These are phyloP conservation scores for Epicoccum sorghinum DNA, from an alignment of 2,329 filamentous ascomycete species.

Conservation along the genomic window DNA sequence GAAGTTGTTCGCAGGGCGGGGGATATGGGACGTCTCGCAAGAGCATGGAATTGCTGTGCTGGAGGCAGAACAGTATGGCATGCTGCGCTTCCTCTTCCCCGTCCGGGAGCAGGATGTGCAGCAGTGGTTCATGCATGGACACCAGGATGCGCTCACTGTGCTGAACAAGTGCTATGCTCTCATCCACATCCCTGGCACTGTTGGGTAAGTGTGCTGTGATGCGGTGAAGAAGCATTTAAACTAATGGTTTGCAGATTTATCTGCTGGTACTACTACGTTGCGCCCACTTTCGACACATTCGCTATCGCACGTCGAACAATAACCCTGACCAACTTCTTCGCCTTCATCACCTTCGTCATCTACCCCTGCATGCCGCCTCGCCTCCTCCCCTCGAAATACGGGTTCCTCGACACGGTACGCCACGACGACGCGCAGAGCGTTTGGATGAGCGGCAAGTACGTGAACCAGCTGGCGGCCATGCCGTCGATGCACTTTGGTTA, in stretches of 20 bases:
- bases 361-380: constrained; percentile 61
- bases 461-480: constrained; percentile 56
- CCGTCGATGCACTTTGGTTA: constrained; percentile 62
- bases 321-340: constrained; percentile 60
- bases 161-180: constrained; percentile 65
- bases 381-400: constrained; percentile 53
- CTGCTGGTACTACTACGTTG: constrained; percentile 67
- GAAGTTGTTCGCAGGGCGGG: constrained; percentile 58
- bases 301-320: constrained; percentile 53
- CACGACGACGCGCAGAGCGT: constrained; percentile 55
- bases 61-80: constrained; percentile 60
- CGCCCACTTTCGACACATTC: constrained; percentile 56
- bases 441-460: constrained; percentile 55
- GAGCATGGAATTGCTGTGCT: constrained; percentile 62
- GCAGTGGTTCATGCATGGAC: constrained; percentile 62
- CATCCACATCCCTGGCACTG: constrained; percentile 66
- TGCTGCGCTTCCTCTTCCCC: constrained; percentile 60
- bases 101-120: constrained; percentile 60
- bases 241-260: constrained; percentile 57
- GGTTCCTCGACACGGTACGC: constrained; percentile 55
- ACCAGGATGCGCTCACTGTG: constrained; percentile 59
- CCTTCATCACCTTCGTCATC: constrained; percentile 59
- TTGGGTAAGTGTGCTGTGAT: constrained; percentile 53
- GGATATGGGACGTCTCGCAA: constrained; percentile 63
- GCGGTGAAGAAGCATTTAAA: constrained; percentile 19